These are phyloP conservation scores for Tulasnella sp. DNA, from an alignment of 768 basidiomycete species.

Conservation along the genomic window DNA sequence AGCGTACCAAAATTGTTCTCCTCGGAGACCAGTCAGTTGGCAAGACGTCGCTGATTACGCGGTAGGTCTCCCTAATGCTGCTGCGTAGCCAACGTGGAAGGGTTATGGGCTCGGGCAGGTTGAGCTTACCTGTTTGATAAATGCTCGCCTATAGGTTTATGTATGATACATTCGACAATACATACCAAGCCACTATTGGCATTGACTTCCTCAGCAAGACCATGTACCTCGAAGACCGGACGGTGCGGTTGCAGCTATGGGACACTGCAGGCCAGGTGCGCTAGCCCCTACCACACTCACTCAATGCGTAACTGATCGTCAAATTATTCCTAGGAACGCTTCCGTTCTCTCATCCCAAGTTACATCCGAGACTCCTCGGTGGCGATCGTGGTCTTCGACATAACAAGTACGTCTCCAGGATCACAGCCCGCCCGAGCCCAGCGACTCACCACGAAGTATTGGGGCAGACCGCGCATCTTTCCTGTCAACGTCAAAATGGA, in stretches of 20 bases:
- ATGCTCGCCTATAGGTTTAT: conserved; percentile 59
- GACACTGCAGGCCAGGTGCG: conserved; percentile 93
- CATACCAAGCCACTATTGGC: conserved; percentile 95
- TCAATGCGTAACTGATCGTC: neutral
- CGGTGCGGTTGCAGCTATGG: conserved; percentile 96
- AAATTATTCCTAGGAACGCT: conserved; percentile 67
- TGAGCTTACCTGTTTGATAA: neutral
- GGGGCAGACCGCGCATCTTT: conserved; percentile 89
- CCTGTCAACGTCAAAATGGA: conserved; percentile 97
- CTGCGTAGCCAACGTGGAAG: neutral
- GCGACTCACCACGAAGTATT: neutral
- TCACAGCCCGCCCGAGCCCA: neutral
- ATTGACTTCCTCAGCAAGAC: conserved; percentile 99
- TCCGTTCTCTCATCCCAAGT: conserved; percentile 93
- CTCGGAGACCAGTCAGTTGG: conserved; percentile 97
- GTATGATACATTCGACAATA: conserved; percentile 99
- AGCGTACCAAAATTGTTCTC: conserved; percentile 93
- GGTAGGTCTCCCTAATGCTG: conserved; percentile 46
- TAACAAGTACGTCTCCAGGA: conserved; percentile 74
- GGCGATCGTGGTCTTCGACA: conserved; percentile 98
- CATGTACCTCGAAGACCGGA: conserved; percentile 98
- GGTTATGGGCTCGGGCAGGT: neutral
- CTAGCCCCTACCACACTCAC: neutral
- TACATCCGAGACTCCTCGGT: conserved; percentile 99
- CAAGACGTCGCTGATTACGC: conserved; percentile 96